These are phyloP conservation scores for Periconia sp. DNA, from an alignment of 2,329 filamentous ascomycete genomes.

Conservation along the genomic window DNA sequence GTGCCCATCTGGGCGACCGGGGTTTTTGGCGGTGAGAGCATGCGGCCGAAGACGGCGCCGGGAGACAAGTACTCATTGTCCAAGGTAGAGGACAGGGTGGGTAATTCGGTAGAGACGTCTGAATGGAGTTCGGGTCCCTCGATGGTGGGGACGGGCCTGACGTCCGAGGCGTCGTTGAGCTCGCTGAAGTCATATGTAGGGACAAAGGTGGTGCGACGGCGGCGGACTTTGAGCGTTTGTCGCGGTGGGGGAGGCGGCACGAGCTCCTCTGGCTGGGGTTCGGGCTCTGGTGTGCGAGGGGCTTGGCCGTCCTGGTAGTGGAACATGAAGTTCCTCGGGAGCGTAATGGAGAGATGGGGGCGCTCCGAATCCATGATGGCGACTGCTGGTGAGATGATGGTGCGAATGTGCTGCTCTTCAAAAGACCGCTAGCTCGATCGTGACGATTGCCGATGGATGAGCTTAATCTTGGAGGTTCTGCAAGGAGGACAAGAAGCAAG, in stretches of 20 bases:
- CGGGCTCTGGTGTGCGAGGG: conserved; percentile 55
- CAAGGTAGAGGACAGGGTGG: conserved; percentile 26
- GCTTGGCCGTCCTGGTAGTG: conserved; percentile 53
- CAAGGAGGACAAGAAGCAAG: conserved; percentile 30
- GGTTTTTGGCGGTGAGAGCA: conserved; percentile 57
- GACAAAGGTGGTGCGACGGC: conserved; percentile 48
- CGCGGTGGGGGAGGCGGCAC: conserved; percentile 53
- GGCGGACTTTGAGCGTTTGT: conserved; percentile 56
- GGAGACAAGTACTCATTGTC: conserved; percentile 53
- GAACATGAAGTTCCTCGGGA: conserved; percentile 58
- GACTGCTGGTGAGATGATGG: conserved; percentile 4
- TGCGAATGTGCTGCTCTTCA: conserved; percentile 9
- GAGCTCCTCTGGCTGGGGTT: conserved; percentile 42
- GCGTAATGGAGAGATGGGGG: conserved; percentile 56
- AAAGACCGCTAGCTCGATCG: conserved; percentile 9
- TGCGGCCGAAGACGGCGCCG: conserved; percentile 39
- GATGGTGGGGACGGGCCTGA: conserved; percentile 56
- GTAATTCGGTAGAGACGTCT: conserved; percentile 31
- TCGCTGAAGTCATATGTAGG: conserved; percentile 26
- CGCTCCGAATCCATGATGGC: conserved; percentile 49
- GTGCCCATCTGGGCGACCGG: conserved; percentile 50
- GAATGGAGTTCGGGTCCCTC: conserved; percentile 52
- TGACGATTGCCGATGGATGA: conserved; percentile 12
- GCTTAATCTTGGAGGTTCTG: conserved; percentile 25
- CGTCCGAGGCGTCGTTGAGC: conserved; percentile 26